Evolutionary conservation across 192 early-diverging fungal species (phyloP).

Genomic region (Mortierella hygrophila): DNA sequence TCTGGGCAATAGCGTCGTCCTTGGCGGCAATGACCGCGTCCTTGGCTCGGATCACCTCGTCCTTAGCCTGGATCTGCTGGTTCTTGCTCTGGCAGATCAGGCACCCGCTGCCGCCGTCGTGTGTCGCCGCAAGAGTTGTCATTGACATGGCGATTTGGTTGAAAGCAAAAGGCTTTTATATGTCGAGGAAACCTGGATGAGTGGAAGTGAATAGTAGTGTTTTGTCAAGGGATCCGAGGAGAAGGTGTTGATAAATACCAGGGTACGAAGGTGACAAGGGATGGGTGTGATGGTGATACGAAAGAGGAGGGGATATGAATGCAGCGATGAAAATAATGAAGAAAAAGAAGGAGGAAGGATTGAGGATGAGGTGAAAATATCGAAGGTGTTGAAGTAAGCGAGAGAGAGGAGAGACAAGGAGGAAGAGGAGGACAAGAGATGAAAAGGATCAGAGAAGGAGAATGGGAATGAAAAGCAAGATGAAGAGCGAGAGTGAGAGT

Average conservation of each 20-base stretch:
- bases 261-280: background rate
- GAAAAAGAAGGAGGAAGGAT: background rate
- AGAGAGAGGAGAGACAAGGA: background rate
- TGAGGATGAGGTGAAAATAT: background rate
- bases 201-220: no score
- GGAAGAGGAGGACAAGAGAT: background rate
- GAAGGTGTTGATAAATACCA: background rate
- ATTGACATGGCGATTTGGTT: conserved; percentile 1
- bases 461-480: background rate
- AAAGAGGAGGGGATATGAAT: background rate
- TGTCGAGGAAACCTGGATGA: background rate
- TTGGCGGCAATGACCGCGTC: conserved; percentile 43
- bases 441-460: background rate
- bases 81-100: conserved; percentile 33
- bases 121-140: conserved; percentile 3
- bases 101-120: conserved; percentile 7
- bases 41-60: conserved; percentile 46
- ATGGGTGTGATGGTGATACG: background rate
- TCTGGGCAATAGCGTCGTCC: conserved; percentile 41
- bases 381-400: background rate
- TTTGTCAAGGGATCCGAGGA: background rate
- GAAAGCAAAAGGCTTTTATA: background rate
- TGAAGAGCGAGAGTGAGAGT: background rate
- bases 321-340: background rate
- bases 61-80: conserved; percentile 35